Conservation (phyloP, 345 rosid species). For the Euphorbia tirucalli region DNA sequence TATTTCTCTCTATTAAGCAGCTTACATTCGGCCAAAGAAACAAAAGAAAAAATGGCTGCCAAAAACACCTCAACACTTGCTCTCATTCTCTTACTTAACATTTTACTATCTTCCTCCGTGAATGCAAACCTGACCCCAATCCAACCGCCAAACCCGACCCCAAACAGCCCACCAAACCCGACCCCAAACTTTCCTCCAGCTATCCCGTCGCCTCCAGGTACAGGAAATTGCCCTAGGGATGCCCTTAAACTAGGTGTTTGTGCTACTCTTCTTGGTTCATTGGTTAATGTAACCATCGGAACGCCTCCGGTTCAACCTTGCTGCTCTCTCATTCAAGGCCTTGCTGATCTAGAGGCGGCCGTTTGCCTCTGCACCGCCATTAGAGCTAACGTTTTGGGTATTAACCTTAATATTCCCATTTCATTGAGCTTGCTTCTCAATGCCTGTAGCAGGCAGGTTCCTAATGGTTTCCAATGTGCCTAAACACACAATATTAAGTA, state of each 20-base stretch:
- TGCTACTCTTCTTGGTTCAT: slow-evolving; percentile 46
- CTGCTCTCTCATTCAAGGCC: slow-evolving; percentile 47
- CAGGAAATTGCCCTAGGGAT: slow-evolving; percentile 43
- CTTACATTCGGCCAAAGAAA: slow-evolving; percentile 6
- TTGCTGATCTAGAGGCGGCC: slow-evolving; percentile 53
- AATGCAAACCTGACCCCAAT: slow-evolving; percentile 38
- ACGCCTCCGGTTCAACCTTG: slow-evolving; percentile 48
- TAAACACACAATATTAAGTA: background rate
- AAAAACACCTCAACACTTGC: slow-evolving; percentile 42
- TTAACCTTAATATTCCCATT: slow-evolving; percentile 48
- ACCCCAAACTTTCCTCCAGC: slow-evolving; percentile 39
- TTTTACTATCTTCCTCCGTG: slow-evolving; percentile 46
- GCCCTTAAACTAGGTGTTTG: slow-evolving; percentile 53
- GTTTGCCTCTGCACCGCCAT: slow-evolving; percentile 58
- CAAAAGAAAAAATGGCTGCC: slow-evolving; percentile 37
- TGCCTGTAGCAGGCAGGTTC: slow-evolving; percentile 42
- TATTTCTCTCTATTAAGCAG: slow-evolving; percentile 6
- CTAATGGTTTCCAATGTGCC: slow-evolving; percentile 42
- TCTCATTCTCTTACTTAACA: slow-evolving; percentile 47
- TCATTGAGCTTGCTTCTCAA: slow-evolving; percentile 52
- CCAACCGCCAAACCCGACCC: slow-evolving; percentile 21
- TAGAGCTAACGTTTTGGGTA: slow-evolving; percentile 49
- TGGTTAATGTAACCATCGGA: slow-evolving; percentile 48
- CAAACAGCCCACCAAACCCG: slow-evolving; percentile 7
- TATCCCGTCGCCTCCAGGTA: slow-evolving; percentile 21